These are phyloP conservation scores for Colletotrichum filicis DNA, from an alignment of 2,329 filamentous ascomycete genomes.

Conservation along the genomic window DNA sequence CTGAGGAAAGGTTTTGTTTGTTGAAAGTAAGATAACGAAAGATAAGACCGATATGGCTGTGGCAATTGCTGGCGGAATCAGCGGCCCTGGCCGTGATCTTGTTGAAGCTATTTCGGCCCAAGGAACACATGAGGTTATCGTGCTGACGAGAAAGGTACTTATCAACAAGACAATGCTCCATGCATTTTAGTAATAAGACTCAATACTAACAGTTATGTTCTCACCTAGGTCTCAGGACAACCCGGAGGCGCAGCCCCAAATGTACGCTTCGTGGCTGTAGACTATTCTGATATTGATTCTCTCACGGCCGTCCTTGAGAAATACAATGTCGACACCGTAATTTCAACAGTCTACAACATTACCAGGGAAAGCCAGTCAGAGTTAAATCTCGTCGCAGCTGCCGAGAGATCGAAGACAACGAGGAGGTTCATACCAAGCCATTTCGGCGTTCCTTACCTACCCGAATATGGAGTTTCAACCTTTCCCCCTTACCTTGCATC, in stretches of 20 bases:
- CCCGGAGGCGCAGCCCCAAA: constrained; percentile 35
- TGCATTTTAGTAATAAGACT: neutral
- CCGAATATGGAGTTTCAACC: constrained; percentile 40
- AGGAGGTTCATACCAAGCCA: constrained; percentile 56
- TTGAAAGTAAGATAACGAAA: too few species aligned
- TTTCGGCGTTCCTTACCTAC: constrained; percentile 48
- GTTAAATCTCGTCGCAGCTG: constrained; percentile 54
- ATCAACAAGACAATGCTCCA: neutral
- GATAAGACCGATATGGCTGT: constrained; percentile 37
- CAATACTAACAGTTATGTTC: neutral
- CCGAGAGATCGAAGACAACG: constrained; percentile 48
- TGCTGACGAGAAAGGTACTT: constrained; percentile 41
- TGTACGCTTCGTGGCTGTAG: constrained; percentile 38
- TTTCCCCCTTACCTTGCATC: neutral
- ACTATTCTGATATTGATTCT: constrained; percentile 40
- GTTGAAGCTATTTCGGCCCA: constrained; percentile 53
- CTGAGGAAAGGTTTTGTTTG: too few species aligned
- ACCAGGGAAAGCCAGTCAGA: constrained; percentile 41
- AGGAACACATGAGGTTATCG: constrained; percentile 49
- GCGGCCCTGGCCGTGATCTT: constrained; percentile 54
- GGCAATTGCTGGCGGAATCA: constrained; percentile 58
- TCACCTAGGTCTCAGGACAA: constrained; percentile 17
- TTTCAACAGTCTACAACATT: constrained; percentile 50
- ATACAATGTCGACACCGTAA: constrained; percentile 54
- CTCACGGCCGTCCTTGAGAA: constrained; percentile 41